Conservation (phyloP, 176 grass and related monocot species). For the Pontederia paniculata region DNA sequence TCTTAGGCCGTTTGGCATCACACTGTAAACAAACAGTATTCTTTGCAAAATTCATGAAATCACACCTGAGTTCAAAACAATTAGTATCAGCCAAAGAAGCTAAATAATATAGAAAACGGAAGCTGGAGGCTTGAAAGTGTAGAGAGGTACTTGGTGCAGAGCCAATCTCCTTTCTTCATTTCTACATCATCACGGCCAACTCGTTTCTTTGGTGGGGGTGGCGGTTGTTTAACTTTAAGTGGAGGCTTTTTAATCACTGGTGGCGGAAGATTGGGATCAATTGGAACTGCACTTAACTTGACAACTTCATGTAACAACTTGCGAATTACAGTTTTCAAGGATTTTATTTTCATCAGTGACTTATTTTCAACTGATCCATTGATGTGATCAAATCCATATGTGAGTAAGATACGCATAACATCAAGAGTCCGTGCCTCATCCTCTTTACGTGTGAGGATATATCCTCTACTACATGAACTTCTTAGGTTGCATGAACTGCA, state of each 20-base stretch:
- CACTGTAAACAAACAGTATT: constrained; percentile 83
- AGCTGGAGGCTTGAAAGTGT: neutral
- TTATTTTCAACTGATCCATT: constrained; percentile 85
- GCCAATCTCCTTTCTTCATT: constrained; percentile 99
- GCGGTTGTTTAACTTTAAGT: constrained; percentile 80
- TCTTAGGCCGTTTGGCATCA: constrained; percentile 83
- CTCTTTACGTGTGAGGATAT: constrained; percentile 91
- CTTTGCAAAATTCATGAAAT: constrained; percentile 98
- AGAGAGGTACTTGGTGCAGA: constrained; percentile 75
- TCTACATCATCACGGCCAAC: constrained; percentile 93
- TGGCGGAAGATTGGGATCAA: constrained; percentile 79
- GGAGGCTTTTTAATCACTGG: constrained; percentile 59
- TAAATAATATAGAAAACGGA: constrained; percentile 7
- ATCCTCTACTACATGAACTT: constrained; percentile 59
- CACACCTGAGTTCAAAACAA: constrained; percentile 60
- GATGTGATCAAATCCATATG: constrained; percentile 75
- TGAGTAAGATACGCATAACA: constrained; percentile 71
- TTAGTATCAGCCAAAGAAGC: constrained; percentile 14
- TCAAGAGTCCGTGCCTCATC: constrained; percentile 89
- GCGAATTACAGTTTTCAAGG: constrained; percentile 55
- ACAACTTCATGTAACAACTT: constrained; percentile 83
- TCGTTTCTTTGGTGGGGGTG: constrained; percentile 73
- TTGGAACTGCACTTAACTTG: constrained; percentile 63
- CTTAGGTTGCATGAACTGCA: constrained; percentile 84
- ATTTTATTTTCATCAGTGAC: constrained; percentile 56